Conservation (phyloP, 768 basidiomycete species). For the Mycena indigotica region DNA sequence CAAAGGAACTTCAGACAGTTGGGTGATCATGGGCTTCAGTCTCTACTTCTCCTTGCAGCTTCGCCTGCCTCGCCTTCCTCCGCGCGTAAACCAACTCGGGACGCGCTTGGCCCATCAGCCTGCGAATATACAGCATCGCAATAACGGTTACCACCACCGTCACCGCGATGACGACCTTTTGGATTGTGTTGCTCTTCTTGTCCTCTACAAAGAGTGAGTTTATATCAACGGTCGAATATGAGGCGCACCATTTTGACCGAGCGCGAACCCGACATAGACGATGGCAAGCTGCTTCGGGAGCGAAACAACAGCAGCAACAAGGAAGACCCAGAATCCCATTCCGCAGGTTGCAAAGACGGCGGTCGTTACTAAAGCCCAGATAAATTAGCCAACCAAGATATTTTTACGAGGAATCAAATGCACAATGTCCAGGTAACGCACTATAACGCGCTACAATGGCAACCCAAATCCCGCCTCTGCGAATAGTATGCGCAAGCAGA, state of each 20-base stretch:
- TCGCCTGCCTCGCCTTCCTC: conserved; percentile 24
- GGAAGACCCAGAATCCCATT: conserved; percentile 41
- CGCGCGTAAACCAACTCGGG: conserved; percentile 22
- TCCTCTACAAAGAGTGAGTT: not conserved
- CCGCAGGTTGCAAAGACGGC: conserved; percentile 46
- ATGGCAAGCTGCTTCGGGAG: conserved; percentile 48
- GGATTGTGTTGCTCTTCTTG: conserved; percentile 35
- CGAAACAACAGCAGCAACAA: conserved; percentile 40
- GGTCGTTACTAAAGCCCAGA: conserved; percentile 32
- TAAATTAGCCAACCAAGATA: not conserved
- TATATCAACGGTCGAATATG: not conserved
- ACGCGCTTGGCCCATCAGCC: conserved; percentile 33
- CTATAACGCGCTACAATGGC: conserved; percentile 33
- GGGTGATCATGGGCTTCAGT: too few relatives aligned
- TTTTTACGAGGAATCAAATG: not conserved
- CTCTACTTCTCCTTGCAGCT: conserved; percentile 4
- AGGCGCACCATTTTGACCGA: conserved; percentile 7
- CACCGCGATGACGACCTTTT: conserved; percentile 37
- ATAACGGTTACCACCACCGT: conserved; percentile 39
- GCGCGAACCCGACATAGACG: conserved; percentile 45
- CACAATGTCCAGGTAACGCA: conserved; percentile 39
- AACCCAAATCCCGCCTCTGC: conserved; percentile 45
- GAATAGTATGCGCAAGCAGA: conserved; percentile 40
- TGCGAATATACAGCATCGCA: conserved; percentile 42
- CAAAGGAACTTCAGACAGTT: too few relatives aligned